Conservation (phyloP, 1,284 basidiomycete genomes). For the Garcileccinum viscosum region DNA sequence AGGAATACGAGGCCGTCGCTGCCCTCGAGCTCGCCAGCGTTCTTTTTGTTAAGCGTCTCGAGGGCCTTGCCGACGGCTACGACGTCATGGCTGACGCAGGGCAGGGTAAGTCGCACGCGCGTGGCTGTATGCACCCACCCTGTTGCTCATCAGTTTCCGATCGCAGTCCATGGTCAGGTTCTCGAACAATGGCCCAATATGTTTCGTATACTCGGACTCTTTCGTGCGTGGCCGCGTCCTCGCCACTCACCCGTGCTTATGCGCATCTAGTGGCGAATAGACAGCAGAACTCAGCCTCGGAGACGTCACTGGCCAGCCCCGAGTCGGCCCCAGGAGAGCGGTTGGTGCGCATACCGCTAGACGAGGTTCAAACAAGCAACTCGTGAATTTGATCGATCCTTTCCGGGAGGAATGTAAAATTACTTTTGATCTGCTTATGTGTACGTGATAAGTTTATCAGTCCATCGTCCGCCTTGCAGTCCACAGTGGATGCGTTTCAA, state of each 20-base stretch:
- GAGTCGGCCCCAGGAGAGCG: constrained; percentile 33
- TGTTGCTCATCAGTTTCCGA: constrained; percentile 7
- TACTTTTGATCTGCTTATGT: not conserved
- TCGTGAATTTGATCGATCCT: constrained; percentile 13
- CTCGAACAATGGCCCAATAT: constrained; percentile 82
- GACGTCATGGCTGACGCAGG: constrained; percentile 79
- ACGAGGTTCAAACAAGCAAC: constrained; percentile 35
- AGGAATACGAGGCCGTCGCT: constrained; percentile 76
- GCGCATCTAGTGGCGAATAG: constrained; percentile 34
- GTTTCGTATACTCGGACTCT: constrained; percentile 75
- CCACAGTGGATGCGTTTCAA: too few species aligned
- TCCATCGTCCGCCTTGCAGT: not conserved
- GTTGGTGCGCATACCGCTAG: constrained; percentile 38
- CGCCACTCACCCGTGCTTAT: not conserved
- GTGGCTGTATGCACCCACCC: not conserved
- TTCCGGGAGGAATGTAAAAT: not conserved
- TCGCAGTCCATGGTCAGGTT: constrained; percentile 73
- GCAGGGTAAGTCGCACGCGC: constrained; percentile 51
- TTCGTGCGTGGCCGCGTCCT: constrained; percentile 51
- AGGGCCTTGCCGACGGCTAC: constrained; percentile 71
- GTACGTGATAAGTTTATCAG: not conserved
- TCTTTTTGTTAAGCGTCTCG: constrained; percentile 69
- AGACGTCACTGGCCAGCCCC: constrained; percentile 2
- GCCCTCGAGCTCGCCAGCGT: constrained; percentile 70
- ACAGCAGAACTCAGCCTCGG: constrained; percentile 22